Percentiles rank a stretch among this genome's conserved stretches.
Conservation (phyloP, 2,329 filamentous ascomycete genomes). For the Celoporthe dispersa region DNA sequence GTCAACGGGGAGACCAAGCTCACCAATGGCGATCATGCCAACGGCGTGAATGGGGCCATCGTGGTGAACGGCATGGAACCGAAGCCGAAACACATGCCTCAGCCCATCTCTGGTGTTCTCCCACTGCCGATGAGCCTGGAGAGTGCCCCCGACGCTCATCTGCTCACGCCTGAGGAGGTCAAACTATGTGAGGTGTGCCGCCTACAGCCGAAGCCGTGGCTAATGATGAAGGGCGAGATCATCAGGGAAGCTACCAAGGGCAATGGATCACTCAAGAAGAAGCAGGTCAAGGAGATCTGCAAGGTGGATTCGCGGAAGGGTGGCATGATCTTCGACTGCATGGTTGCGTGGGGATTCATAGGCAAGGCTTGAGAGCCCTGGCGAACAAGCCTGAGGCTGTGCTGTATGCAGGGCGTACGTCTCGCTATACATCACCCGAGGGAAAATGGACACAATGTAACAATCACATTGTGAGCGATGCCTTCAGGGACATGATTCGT, state of each 20-base stretch:
- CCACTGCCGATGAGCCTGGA: slow-evolving; percentile 74
- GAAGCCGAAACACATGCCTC: slow-evolving; percentile 57
- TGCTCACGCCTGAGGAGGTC: slow-evolving; percentile 81
- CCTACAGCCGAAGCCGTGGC: slow-evolving; percentile 90
- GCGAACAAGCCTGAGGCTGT: not conserved
- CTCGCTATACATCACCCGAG: not conserved
- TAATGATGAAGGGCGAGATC: slow-evolving; percentile 93
- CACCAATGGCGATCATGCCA: slow-evolving; percentile 46
- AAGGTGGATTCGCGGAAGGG: slow-evolving; percentile 84
- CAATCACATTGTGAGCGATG: not conserved
- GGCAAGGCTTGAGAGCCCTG: slow-evolving; percentile 67
- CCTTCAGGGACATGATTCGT: not conserved
- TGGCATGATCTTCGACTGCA: slow-evolving; percentile 89
- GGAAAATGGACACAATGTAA: not conserved
- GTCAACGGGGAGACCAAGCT: slow-evolving; percentile 56
- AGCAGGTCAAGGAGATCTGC: slow-evolving; percentile 86
- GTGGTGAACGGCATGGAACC: slow-evolving; percentile 47
- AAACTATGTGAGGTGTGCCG: slow-evolving; percentile 85
- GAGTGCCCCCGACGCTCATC: slow-evolving; percentile 79
- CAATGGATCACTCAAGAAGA: slow-evolving; percentile 90
- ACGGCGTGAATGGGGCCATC: slow-evolving; percentile 52
- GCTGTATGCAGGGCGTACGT: not conserved
- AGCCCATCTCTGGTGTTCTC: slow-evolving; percentile 63
- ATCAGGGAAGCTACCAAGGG: slow-evolving; percentile 87
- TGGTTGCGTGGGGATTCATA: slow-evolving; percentile 91